Evolutionary conservation across 2,329 filamentous ascomycete genomes (phyloP), one percentile per base, ranked within the genome.

Genomic region (Fusarium hostae): DNA sequence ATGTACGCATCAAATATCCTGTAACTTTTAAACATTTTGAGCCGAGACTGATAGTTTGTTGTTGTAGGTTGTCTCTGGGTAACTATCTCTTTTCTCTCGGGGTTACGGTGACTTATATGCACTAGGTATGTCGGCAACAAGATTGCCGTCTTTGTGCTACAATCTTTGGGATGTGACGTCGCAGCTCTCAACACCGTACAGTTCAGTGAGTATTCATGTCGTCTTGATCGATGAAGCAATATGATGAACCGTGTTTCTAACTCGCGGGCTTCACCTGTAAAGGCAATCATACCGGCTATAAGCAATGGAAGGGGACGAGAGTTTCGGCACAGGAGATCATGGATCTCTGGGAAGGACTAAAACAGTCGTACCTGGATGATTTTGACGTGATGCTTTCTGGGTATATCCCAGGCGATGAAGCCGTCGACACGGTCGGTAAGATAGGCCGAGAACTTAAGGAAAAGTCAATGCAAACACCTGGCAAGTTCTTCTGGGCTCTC

Each of bases 211-310:
- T 83, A 39, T 28, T 26, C 34, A 18, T 13, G 16, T 11, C 24
- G 8, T n/a, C 10, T 43, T 26, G 35, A 26, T 12, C 13, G 10
- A 40, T 37, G 7, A 16, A 28, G 45, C 12, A n/a, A n/a, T 26
- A 35, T n/a, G 7, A 54, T 20, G 16, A 55, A 9, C 24, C 22
- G 20, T 15, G 30, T 71, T 48, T 44, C 63, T 72, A 35, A 76
- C 37, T 39, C 20, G 9, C 15, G 20, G 18, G 12, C 18, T 50
- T 64, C 18, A 26, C 34, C 24, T 58, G 51, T n/a, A 75, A 77
- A 97, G 95, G 94, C 81, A 99, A 99, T 78, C 96, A 99, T 80
- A 95, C 95, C 2, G 96, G 94, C 45, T 99, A 99, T 82, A 87
- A 89, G 64, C 94, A 96, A 82, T 92, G 94, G 84, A 95, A 92